Conservation (phyloP, 2,329 filamentous ascomycete species). For the Didymella keratinophila region DNA sequence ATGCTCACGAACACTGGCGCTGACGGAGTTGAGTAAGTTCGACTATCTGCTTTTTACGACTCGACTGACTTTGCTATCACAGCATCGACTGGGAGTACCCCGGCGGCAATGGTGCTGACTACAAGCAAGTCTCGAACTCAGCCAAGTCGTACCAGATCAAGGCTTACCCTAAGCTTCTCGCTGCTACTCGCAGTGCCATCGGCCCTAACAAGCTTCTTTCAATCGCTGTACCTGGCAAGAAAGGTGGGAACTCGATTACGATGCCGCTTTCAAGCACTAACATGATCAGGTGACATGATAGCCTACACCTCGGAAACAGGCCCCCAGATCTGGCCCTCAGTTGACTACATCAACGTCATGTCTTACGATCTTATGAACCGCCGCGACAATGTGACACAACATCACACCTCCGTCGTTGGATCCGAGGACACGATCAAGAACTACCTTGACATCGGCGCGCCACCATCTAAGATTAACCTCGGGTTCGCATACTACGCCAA, state of each 20-base stretch:
- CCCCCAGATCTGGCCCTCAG: constrained; percentile 64
- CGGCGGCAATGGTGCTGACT: constrained; percentile 73
- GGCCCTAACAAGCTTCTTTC: constrained; percentile 68
- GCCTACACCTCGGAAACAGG: constrained; percentile 67
- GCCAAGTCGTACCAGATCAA: constrained; percentile 67
- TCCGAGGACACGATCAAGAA: constrained; percentile 64
- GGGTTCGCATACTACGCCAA: constrained; percentile 76
- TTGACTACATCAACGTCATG: constrained; percentile 77
- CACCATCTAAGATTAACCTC: constrained; percentile 66
- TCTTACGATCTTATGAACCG: constrained; percentile 76
- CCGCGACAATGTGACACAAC: constrained; percentile 68
- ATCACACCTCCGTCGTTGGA: constrained; percentile 69
- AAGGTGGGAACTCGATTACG: constrained; percentile 3
- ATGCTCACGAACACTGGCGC: constrained; percentile 70
- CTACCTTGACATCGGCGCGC: constrained; percentile 66
- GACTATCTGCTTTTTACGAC: not conserved
- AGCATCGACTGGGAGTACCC: constrained; percentile 74
- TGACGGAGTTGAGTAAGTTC: constrained; percentile 68
- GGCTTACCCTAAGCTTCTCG: constrained; percentile 68
- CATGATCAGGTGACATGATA: constrained; percentile 66
- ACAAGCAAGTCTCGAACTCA: constrained; percentile 67
- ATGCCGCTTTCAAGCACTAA: not conserved
- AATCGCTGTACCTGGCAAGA: constrained; percentile 67
- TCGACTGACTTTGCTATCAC: constrained; percentile 5
- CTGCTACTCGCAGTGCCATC: constrained; percentile 65